Evolutionary conservation across 2,329 filamentous ascomycete species (phyloP).

Genomic region (Trichoderma breve): DNA sequence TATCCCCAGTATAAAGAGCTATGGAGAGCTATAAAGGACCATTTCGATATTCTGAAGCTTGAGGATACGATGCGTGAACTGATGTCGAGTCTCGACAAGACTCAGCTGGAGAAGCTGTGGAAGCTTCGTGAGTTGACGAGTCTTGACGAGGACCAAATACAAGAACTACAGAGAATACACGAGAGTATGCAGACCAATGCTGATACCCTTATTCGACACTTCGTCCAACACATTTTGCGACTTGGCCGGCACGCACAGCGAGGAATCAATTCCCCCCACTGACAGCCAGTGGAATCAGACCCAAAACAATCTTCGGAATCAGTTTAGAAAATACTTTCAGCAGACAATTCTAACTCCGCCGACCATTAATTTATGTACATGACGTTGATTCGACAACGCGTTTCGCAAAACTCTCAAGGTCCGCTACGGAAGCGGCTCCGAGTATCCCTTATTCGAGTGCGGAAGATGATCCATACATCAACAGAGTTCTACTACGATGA

Average conservation of each 20-base stretch:
- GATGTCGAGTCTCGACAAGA: not conserved
- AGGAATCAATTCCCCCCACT: not conserved
- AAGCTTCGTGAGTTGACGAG: not conserved
- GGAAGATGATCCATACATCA: not conserved
- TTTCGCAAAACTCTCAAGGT: too few species aligned
- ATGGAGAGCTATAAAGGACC: not conserved
- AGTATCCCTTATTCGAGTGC: too few species aligned
- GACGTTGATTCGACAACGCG: too few species aligned
- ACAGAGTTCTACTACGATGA: not conserved
- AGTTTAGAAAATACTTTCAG: too few species aligned
- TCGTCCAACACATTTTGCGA: not conserved
- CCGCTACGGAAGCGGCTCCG: too few species aligned
- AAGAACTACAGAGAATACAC: not conserved
- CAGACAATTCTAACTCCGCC: too few species aligned
- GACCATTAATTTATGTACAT: too few species aligned
- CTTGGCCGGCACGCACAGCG: not conserved
- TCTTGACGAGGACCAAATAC: not conserved
- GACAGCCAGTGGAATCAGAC: too few species aligned
- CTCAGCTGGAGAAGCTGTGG: not conserved
- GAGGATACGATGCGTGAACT: not conserved
- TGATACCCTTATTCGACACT: not conserved
- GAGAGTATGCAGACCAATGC: not conserved
- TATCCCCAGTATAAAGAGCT: not conserved
- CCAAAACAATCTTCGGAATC: too few species aligned
- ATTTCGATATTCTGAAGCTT: fast-evolving